phyloP scores from a whole-genome alignment of 2,329 filamentous ascomycete species.

The Clonostachys chloroleuca region DNA sequence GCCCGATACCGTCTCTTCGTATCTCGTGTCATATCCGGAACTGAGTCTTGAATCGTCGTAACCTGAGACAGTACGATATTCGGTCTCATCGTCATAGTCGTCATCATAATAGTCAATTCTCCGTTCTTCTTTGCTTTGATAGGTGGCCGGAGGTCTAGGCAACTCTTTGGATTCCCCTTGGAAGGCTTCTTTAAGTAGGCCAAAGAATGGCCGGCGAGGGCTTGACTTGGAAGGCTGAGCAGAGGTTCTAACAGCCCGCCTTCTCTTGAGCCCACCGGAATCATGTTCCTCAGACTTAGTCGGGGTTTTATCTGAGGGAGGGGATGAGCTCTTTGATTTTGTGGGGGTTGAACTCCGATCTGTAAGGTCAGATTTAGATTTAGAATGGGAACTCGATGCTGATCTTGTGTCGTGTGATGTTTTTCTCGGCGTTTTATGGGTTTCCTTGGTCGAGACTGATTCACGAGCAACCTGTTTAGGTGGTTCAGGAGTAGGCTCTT shows the following conservation, averaged over 20 bases:
- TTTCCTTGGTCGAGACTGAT: neutral
- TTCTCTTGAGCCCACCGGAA: constrained; percentile 45
- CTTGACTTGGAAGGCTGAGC: constrained; percentile 42
- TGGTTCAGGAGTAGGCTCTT: neutral
- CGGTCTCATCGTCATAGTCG: constrained; percentile 11
- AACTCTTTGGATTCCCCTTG: constrained; percentile 53
- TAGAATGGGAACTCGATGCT: neutral
- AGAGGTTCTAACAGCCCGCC: constrained; percentile 46
- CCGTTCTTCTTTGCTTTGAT: constrained; percentile 41
- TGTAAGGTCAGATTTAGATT: constrained; percentile 1
- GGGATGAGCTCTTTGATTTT: constrained; percentile 5
- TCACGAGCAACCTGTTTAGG: neutral
- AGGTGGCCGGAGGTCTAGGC: constrained; percentile 37
- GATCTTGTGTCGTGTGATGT: constrained; percentile 12
- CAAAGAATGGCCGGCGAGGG: constrained; percentile 48
- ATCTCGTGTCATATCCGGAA: constrained; percentile 2
- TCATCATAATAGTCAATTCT: constrained; percentile 16
- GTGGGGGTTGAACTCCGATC: constrained; percentile 6
- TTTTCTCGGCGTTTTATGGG: constrained; percentile 8
- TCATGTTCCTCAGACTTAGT: constrained; percentile 19
- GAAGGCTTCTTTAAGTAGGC: constrained; percentile 57
- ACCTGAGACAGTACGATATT: constrained; percentile 1
- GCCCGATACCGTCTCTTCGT: neutral
- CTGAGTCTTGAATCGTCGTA: constrained; percentile 1
- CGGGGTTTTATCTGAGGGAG: neutral